A percentile compares a stretch with the other conserved stretches of the same genome.
Conservation (phyloP, 2,329 filamentous ascomycete genomes). For the Madurella fahalii region DNA sequence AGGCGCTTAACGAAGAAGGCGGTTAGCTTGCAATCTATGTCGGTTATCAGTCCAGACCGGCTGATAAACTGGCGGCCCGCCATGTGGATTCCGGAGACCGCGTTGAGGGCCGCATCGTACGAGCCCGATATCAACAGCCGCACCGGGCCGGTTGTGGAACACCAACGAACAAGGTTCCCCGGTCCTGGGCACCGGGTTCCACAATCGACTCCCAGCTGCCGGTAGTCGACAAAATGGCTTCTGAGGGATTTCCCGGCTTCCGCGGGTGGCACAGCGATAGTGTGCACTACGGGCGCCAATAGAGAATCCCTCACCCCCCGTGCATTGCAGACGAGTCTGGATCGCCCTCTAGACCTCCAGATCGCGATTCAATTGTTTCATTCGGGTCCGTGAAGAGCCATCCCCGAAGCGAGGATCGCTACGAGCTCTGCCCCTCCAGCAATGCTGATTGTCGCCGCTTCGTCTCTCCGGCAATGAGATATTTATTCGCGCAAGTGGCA, state of each 20-base stretch:
- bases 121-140: background rate
- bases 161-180: conserved; percentile 3
- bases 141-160: background rate
- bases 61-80: too few species aligned
- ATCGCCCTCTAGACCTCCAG: too few species aligned
- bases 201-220: background rate
- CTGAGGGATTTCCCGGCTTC: background rate
- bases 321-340: too few species aligned
- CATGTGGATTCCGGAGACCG: background rate
- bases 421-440: background rate
- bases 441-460: too few species aligned
- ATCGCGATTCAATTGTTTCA: too few species aligned
- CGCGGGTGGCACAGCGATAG: background rate
- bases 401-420: background rate
- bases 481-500: background rate
- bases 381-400: too few species aligned
- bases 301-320: background rate
- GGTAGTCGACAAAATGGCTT: background rate
- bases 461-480: background rate
- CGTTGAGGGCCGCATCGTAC: background rate
- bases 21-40: too few species aligned
- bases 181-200: background rate
- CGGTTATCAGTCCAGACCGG: too few species aligned
- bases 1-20: too few species aligned
- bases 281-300: background rate